A percentile compares a stretch with the other conserved stretches of the same genome.
These are phyloP conservation scores for Glycine latifolia DNA, from an alignment of 306 rosid species.

Conservation along the genomic window DNA sequence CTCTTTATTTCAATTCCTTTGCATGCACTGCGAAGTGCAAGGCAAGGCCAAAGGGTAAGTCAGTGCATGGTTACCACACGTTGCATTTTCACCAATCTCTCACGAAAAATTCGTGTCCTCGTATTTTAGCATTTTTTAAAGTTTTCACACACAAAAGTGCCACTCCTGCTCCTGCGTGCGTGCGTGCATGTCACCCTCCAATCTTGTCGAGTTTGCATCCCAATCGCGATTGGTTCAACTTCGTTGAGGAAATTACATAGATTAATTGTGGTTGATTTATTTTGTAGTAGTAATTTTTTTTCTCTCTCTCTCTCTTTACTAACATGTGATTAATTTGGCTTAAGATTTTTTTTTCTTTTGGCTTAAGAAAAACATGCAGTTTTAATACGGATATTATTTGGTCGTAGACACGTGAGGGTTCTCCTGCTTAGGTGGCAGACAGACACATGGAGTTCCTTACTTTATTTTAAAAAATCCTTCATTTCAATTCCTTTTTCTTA, in stretches of 20 bases:
- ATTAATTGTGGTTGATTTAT: background rate
- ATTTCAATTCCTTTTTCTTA: background rate
- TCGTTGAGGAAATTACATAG: background rate
- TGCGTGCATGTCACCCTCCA: slow-evolving; percentile 1
- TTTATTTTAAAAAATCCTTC: background rate
- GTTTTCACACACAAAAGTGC: background rate
- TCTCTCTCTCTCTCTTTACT: too few species aligned
- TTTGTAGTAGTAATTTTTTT: background rate
- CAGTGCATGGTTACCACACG: slow-evolving; percentile 52
- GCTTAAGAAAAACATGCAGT: background rate
- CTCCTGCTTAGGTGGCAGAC: background rate
- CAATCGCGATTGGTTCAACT: background rate
- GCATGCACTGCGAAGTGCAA: slow-evolving; percentile 23
- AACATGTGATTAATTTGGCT: slow-evolving; percentile 30
- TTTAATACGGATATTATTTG: background rate
- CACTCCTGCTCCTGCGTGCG: background rate
- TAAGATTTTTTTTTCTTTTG: background rate
- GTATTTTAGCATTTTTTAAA: background rate
- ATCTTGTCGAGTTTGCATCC: background rate
- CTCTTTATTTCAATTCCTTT: background rate
- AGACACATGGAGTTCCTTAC: background rate
- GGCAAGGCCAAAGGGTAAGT: background rate
- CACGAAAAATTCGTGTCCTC: slow-evolving; percentile 51
- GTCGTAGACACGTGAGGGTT: background rate
- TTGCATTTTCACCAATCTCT: slow-evolving; percentile 48